Conservation (phyloP, 1,284 basidiomycete species). For the Tylopilus sp. region DNA sequence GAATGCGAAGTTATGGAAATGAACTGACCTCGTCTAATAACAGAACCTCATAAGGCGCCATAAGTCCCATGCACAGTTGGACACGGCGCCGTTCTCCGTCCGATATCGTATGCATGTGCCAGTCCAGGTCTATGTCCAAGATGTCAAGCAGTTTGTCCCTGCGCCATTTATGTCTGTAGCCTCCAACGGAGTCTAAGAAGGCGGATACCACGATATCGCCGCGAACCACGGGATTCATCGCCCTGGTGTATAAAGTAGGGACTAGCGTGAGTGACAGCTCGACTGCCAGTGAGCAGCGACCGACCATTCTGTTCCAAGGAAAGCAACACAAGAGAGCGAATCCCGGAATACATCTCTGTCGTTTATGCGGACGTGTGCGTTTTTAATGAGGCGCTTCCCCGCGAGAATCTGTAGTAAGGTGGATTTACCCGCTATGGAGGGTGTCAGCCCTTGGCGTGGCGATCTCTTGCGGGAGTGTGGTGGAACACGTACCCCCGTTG, state of each 20-base stretch:
- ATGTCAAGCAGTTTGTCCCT: constrained; percentile 86
- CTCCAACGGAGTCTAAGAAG: constrained; percentile 94
- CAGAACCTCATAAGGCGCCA: constrained; percentile 92
- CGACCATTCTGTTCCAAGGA: constrained; percentile 88
- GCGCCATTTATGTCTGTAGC: constrained; percentile 88
- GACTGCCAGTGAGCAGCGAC: constrained; percentile 25
- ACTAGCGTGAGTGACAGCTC: neutral
- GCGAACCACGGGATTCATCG: constrained; percentile 94
- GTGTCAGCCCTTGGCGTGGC: neutral
- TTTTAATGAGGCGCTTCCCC: constrained; percentile 79
- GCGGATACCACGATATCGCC: constrained; percentile 84
- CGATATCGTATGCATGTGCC: constrained; percentile 89
- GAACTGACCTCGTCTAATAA: constrained; percentile 81
- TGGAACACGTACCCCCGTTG: constrained; percentile 68
- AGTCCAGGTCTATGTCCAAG: constrained; percentile 90
- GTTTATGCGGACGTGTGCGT: constrained; percentile 67
- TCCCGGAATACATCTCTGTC: constrained; percentile 81
- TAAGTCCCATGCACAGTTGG: constrained; percentile 95
- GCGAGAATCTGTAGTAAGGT: constrained; percentile 92
- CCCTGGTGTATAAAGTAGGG: constrained; percentile 47
- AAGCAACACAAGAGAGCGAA: constrained; percentile 73
- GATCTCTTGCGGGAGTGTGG: neutral
- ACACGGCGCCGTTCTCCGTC: constrained; percentile 94
- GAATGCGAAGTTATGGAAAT: constrained; percentile 5
- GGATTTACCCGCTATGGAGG: constrained; percentile 78